Evolutionary conservation across 768 basidiomycete genomes (phyloP), one percentile per base, ranked within the genome.

Genomic region (Symmetrospora coprosmae): DNA sequence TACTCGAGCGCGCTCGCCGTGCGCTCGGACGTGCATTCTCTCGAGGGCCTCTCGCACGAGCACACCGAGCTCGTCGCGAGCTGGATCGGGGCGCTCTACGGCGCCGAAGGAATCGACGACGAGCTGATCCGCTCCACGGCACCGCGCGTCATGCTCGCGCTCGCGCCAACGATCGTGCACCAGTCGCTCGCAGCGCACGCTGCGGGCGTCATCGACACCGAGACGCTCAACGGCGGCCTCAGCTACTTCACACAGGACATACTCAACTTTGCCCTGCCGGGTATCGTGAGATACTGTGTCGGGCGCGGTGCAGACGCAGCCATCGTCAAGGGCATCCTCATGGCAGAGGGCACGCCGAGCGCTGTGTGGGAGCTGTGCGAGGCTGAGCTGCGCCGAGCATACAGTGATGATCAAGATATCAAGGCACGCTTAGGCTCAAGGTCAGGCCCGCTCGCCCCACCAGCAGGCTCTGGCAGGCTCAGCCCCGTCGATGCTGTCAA

Each of bases 191-290:
- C 60, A 21, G 74, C 74, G 0, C 66, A 67, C 9, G 61, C 70
- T 4, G 61, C 67, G 0, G 71, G 71, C 21, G 66, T 70, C 2
- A 71, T 75, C 37, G 73, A 73, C 47, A 62, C 68, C 21, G 73
- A 74, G 31, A 72, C 68, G 2, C 69, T 75, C 2, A 67, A 70
- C 40, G 68, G 69, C 25, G 75, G 73, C 0, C 63, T 75, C 7
- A 73, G 72, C 1, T 75, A 74, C 64, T 75, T 75, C 62, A 68
- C 70, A 1, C 74, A 75, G 60, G 72, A 74, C 13, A 64, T 75
- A 1, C 65, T 75, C 7, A 73, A 72, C 61, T 75, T 74, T 70
- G 71, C 71, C 23, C 60, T 73, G 21, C 72, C 70, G 0, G 74
- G 74, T 1, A 70, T 74, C 25, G 46, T 74, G 2, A 48, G n/a